Evolutionary conservation across 1,284 basidiomycete species (phyloP).

Genomic region (Pseudozyma sp.): DNA sequence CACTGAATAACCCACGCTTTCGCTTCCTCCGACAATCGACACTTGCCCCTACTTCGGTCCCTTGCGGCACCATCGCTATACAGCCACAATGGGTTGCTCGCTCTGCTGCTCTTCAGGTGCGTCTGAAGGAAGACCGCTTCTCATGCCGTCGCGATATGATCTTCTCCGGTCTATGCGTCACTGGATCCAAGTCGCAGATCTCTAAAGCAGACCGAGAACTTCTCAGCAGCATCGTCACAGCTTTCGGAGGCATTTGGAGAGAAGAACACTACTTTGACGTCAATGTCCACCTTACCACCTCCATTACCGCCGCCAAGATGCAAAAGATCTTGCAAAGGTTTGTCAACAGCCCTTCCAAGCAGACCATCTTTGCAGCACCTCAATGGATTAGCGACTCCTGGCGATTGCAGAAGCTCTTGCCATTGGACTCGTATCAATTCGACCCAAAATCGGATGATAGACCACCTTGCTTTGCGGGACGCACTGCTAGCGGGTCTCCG

Average conservation of each 20-base stretch:
- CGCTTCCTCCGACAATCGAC: constrained; percentile 19
- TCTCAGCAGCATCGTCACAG: constrained; percentile 78
- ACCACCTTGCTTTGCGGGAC: constrained; percentile 39
- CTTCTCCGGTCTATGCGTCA: constrained; percentile 81
- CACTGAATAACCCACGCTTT: neutral
- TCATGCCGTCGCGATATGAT: constrained; percentile 81
- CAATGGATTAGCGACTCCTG: constrained; percentile 87
- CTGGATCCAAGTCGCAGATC: constrained; percentile 72
- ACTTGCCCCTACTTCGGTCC: neutral
- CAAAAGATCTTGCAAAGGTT: constrained; percentile 18
- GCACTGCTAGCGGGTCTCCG: constrained; percentile 31
- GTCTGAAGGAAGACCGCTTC: constrained; percentile 73
- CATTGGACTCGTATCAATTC: constrained; percentile 78
- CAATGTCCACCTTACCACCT: constrained; percentile 80
- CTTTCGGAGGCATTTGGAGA: constrained; percentile 85
- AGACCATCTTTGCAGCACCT: constrained; percentile 78
- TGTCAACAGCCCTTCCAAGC: constrained; percentile 73
- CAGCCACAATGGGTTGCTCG: constrained; percentile 59
- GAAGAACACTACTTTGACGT: constrained; percentile 81
- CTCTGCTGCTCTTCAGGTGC: constrained; percentile 36
- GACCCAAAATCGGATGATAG: constrained; percentile 70
- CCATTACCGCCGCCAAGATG: constrained; percentile 36
- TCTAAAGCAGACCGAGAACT: constrained; percentile 78
- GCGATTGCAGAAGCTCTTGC: constrained; percentile 74
- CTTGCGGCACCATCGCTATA: constrained; percentile 11